Evolutionary conservation across 2,329 filamentous ascomycete species (phyloP).

Genomic region (Colletotrichum orchidophilum): DNA sequence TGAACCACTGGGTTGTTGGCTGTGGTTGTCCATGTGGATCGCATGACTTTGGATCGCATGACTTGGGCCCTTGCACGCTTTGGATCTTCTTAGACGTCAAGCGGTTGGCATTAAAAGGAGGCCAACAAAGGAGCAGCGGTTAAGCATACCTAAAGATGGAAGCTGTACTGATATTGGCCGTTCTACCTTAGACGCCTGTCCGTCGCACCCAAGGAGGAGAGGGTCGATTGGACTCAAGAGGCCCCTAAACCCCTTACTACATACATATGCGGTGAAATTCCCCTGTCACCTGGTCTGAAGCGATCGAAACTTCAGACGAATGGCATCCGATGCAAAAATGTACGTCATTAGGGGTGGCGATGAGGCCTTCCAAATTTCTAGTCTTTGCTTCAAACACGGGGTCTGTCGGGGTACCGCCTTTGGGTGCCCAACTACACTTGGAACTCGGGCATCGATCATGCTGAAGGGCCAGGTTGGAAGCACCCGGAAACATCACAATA

Average conservation of each 20-base stretch:
- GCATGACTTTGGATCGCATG: neutral
- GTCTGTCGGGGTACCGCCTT: neutral
- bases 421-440: neutral
- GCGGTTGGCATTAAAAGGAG: neutral
- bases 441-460: neutral
- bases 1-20: neutral
- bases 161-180: too few species aligned
- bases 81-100: too few species aligned
- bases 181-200: too few species aligned
- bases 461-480: neutral
- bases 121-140: neutral
- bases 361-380: neutral
- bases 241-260: neutral
- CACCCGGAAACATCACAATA: neutral
- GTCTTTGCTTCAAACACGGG: neutral
- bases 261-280: neutral
- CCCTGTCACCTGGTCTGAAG: too few species aligned
- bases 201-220: neutral
- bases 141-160: neutral
- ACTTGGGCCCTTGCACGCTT: rapidly evolving
- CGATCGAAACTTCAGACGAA: neutral
- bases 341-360: constrained; percentile 6
- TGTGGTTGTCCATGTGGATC: neutral
- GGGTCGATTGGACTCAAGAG: neutral
- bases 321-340: neutral